Base-by-base conservation (phyloP, 2,329 filamentous ascomycete species). In the Penicillium hesseltinei region DNA sequence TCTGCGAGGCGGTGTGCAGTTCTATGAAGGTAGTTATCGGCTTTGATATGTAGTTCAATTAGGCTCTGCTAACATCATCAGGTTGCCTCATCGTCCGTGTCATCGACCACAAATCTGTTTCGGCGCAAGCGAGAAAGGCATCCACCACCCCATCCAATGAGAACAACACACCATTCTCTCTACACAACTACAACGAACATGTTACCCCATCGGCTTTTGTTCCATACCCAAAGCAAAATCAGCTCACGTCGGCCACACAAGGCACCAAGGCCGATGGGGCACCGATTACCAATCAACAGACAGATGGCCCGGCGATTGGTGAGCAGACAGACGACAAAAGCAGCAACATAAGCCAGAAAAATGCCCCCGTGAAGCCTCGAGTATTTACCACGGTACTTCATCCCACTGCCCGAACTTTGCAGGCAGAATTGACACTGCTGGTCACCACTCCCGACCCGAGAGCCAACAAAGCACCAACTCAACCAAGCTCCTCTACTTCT, bases 141-240 rank as follows among this genome's bases (percentile, higher is more conserved):
- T 82, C 79, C 49, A 80, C 78, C 51, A 78, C 78, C 27, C 80
- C 84, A 1, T 79, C 82, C 21, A 83, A 84, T 36, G 86, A 81
- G 63, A 88, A 87, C 53, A 83, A 83, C 39, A 78, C 82, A 4
- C 86, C 88, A 11, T 93, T 90, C 62, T 97, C 92, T 0, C 88
- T 99, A 44, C 92, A 99, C 74, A 96, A 96, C 72, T 90, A 92
- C 72, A 96, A 92, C 69, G 87, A 87, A 59, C 94, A 91, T 68
- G 82, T 97, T 47, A 97, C 92, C 0, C 94, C 93, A 0, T 97
- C 94, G 0, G 86, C 92, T 0, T 92, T 88, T 71, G 89, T 85
- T 0, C 87, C 91, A 0, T 96, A 88, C 70, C 91, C 88, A 17
- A 75, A 74, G 48, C 74, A 75, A 48, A 75, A 70, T 55, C 73